Evolutionary conservation across 306 rosid species (phyloP), one percentile per base, ranked within the genome.

Genomic region (Prunus salicina): DNA sequence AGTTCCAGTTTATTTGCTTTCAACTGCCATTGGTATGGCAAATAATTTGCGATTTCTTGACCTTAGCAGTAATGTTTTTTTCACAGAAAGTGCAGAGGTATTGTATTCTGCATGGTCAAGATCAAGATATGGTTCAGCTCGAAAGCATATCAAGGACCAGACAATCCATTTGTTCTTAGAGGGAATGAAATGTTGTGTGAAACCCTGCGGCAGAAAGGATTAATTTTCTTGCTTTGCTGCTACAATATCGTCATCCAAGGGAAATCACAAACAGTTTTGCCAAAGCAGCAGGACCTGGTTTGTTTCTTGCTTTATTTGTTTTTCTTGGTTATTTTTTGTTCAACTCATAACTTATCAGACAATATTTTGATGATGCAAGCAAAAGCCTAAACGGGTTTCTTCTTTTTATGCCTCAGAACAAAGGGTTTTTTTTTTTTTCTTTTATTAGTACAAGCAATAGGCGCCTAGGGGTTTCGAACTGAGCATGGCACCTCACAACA

Each of bases 201-300:
- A 88, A 78, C 86, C 96, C 27, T 95, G 99, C 93, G 92, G 99
- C 90, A 90, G 72, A 80, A 89, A 79, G 75, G 81, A 76, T 77
- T 88, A 87, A 75, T 70, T 64, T 70, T 12, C 5, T 52, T 53
- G 32, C 27, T 7, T 34, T 34, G 38, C 38, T 5, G 30, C 53
- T 15, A 28, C 30, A 19, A 13, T 13, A 61, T 53, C 52, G 24
- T 12, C 63, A 18, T 1, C 38, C 38, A 34, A 34, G 38, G 38
- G 38, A 34, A 34, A 5, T 34, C 38, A 34, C 38, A 34, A 34
- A 34, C 2, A 34, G 38, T 34, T 34, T 34, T 34, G 38, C 38
- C 38, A 34, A 34, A 34, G 8, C 38, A 34, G 38, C 38, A 34
- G 38, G 38, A 7, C 38, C 8, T 5, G 38, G 7, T 34, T 34